These are phyloP conservation scores for Vanrija sp. DNA, from an alignment of 1,284 basidiomycete genomes.

Conservation along the genomic window DNA sequence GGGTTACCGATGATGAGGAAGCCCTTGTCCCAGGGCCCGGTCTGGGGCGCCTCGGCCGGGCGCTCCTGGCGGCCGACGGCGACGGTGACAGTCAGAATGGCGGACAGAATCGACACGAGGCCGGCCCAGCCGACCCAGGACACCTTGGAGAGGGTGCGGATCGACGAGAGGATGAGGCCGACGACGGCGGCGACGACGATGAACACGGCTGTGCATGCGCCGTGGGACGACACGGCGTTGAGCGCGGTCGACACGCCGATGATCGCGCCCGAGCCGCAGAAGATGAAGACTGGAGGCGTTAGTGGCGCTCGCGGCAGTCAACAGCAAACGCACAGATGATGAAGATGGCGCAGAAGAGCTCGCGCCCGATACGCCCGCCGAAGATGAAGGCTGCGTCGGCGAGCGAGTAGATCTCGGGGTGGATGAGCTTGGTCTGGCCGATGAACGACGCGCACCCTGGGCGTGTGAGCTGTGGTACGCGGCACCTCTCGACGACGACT, in stretches of 20 bases:
- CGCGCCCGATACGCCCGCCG: slow-evolving; percentile 22
- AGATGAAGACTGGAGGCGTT: slow-evolving; percentile 11
- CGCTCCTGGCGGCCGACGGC: slow-evolving; percentile 41
- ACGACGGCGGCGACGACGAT: slow-evolving; percentile 28
- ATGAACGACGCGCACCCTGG: background rate
- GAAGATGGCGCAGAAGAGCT: slow-evolving; percentile 23
- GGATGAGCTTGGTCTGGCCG: slow-evolving; percentile 22
- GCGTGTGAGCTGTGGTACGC: too few relatives aligned
- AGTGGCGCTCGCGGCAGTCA: too few relatives aligned
- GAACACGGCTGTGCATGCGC: slow-evolving; percentile 38
- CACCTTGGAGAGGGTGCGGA: slow-evolving; percentile 35
- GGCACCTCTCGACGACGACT: too few relatives aligned
- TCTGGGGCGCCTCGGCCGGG: slow-evolving; percentile 38
- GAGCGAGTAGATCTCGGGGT: slow-evolving; percentile 24
- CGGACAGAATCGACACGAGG: slow-evolving; percentile 24
- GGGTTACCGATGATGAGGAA: slow-evolving; percentile 28
- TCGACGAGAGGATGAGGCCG: slow-evolving; percentile 29
- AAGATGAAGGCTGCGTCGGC: slow-evolving; percentile 29
- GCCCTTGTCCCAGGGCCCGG: slow-evolving; percentile 33
- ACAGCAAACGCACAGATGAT: background rate
- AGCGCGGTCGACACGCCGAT: slow-evolving; percentile 31
- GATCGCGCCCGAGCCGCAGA: slow-evolving; percentile 26
- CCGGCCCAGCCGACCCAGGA: slow-evolving; percentile 42
- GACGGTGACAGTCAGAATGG: slow-evolving; percentile 38
- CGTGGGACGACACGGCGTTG: slow-evolving; percentile 36